A percentile compares a stretch with the other conserved stretches of the same genome.
Evolutionary conservation across 2,329 filamentous ascomycete species (phyloP).

Genomic region (Penicillium sp.): DNA sequence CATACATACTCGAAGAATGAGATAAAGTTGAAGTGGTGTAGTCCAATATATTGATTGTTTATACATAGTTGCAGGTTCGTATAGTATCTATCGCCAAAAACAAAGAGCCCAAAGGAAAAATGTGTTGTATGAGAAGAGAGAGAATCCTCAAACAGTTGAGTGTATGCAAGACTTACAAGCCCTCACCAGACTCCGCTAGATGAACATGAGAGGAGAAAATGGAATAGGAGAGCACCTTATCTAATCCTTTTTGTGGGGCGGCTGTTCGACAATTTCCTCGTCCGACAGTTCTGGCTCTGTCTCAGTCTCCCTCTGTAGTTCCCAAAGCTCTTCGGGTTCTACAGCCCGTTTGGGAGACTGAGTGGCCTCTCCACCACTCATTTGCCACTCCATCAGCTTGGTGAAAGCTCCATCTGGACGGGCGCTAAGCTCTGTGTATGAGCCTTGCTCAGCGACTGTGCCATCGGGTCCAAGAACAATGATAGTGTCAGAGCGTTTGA

Average conservation of each 20-base stretch:
- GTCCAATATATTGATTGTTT: conserved; percentile 11
- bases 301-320: conserved; percentile 39
- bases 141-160: conserved; percentile 4
- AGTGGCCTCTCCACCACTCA: conserved; percentile 72
- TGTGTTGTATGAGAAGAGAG: conserved; percentile 12
- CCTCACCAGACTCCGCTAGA: conserved; percentile 1
- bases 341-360: conserved; percentile 32
- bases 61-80: conserved; percentile 13
- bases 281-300: conserved; percentile 36
- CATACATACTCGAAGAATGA: background rate
- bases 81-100: conserved; percentile 16
- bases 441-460: conserved; percentile 85
- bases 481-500: conserved; percentile 92
- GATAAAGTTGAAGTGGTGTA: background rate
- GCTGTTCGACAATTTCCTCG: conserved; percentile 24
- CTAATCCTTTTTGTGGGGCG: conserved; percentile 24
- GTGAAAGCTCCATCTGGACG: conserved; percentile 81
- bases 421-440: conserved; percentile 72
- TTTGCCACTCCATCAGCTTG: conserved; percentile 98
- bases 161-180: background rate
- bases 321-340: conserved; percentile 53
- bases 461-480: conserved; percentile 88
- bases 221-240: background rate
- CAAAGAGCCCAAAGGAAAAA: conserved; percentile 1
- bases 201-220: background rate